A percentile compares a stretch with the other conserved stretches of the same genome.
Conservation (phyloP, 768 basidiomycete species). For the Hygrocybe punicea region DNA sequence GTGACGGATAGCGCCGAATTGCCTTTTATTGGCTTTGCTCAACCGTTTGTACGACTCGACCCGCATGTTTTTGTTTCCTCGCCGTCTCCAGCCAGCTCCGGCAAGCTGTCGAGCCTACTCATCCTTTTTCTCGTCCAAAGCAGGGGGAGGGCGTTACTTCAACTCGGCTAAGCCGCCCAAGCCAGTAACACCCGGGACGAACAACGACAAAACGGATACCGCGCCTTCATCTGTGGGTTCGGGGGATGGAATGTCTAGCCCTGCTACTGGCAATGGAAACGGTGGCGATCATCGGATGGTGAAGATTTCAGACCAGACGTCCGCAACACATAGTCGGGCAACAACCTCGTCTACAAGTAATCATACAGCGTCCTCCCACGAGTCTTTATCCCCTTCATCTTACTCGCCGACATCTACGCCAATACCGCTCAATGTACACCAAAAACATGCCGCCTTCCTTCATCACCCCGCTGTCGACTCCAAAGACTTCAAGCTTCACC, state of each 20-base stretch:
- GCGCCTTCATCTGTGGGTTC: conserved; percentile 18
- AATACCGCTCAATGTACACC: conserved; percentile 14
- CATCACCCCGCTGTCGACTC: conserved; percentile 57
- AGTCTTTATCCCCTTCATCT: conserved; percentile 6
- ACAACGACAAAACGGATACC: conserved; percentile 28
- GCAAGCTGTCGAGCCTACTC: conserved; percentile 61
- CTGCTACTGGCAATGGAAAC: not conserved
- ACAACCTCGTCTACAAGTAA: no score
- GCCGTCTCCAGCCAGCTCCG: conserved; percentile 47
- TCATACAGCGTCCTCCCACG: not conserved
- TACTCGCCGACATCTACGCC: conserved; percentile 17
- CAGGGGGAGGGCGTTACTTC: conserved; percentile 72
- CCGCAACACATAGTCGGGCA: not conserved
- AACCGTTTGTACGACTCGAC: not conserved
- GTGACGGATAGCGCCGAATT: no score
- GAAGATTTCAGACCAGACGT: conserved; percentile 7
- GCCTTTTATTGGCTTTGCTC: no score
- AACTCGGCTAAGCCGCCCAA: conserved; percentile 69
- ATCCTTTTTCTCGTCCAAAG: conserved; percentile 75
- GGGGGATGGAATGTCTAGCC: conserved; percentile 14
- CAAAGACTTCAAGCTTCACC: conserved; percentile 74
- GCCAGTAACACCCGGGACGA: conserved; percentile 30
- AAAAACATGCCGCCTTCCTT: not conserved
- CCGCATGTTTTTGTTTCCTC: conserved; percentile 50
- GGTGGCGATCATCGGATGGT: not conserved